Conservation (phyloP, 129 eudicot species). For the Flaveria bidentis region DNA sequence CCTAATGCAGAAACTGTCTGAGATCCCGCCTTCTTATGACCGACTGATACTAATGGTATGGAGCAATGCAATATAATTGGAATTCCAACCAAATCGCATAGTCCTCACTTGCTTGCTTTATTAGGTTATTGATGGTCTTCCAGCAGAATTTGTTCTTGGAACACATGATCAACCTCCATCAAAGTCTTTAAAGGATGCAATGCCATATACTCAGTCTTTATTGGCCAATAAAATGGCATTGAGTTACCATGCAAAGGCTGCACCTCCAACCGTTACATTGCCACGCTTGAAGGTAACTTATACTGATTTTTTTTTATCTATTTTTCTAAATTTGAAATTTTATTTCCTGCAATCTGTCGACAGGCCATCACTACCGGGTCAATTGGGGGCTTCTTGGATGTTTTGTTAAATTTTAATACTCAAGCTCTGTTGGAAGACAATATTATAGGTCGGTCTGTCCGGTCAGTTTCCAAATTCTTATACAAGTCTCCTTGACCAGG, state of each 20-base stretch:
- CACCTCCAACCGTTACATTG: conserved; percentile 96
- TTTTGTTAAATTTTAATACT: conserved; percentile 82
- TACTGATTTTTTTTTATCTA: not conserved
- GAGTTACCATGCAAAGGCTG: conserved; percentile 94
- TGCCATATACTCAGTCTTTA: conserved; percentile 92
- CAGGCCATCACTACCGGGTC: conserved; percentile 95
- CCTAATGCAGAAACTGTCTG: conserved; percentile 73
- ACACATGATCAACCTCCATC: conserved; percentile 42
- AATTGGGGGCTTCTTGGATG: conserved; percentile 85
- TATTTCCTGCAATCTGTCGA: conserved; percentile 1
- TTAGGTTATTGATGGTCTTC: conserved; percentile 97
- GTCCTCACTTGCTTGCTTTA: too few relatives aligned
- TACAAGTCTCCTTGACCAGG: not conserved
- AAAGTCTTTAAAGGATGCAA: conserved; percentile 49
- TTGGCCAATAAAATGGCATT: conserved; percentile 59
- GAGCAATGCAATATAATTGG: not conserved
- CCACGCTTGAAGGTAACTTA: conserved; percentile 83
- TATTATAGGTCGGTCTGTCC: conserved; percentile 60
- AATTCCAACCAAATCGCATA: too few relatives aligned
- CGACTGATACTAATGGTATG: conserved; percentile 76
- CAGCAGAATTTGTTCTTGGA: conserved; percentile 97
- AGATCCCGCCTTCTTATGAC: conserved; percentile 63
- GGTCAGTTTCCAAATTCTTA: not conserved
- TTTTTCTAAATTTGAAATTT: not conserved
- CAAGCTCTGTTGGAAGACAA: conserved; percentile 88